phyloP scores from a whole-genome alignment of 345 rosid species.

The Hibiscus syriacus region DNA sequence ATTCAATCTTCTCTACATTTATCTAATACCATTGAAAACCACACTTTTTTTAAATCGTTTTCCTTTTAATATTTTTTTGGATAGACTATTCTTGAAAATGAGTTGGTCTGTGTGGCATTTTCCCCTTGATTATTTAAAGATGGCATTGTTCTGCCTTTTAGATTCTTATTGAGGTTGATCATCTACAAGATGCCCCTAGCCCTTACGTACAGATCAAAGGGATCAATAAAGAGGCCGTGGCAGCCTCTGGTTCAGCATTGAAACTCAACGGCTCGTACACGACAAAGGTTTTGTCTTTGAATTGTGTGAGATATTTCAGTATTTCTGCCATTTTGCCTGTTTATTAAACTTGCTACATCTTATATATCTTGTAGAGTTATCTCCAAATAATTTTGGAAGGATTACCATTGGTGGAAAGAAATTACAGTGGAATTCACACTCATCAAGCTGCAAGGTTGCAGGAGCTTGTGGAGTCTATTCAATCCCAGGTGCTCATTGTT shows the following conservation, averaged over 20 bases:
- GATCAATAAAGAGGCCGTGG: conserved; percentile 84
- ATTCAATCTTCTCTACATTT: neutral
- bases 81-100: neutral
- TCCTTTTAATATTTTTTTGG: neutral
- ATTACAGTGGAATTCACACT: conserved; percentile 62
- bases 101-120: neutral
- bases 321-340: neutral
- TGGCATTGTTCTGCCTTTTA: conserved; percentile 18
- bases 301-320: neutral
- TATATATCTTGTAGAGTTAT: conserved; percentile 51
- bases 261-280: conserved; percentile 90
- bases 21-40: neutral
- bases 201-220: conserved; percentile 97
- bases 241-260: conserved; percentile 84
- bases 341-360: neutral
- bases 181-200: conserved; percentile 71
- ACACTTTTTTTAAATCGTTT: neutral
- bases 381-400: conserved; percentile 87
- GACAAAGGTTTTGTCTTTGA: conserved; percentile 62
- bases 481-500: conserved; percentile 63
- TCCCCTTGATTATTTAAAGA: neutral
- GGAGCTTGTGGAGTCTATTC: conserved; percentile 86
- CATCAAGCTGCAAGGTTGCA: conserved; percentile 83
- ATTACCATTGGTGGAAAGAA: conserved; percentile 61
- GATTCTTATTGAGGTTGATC: conserved; percentile 94